These are phyloP conservation scores for Cyclotella choctawhatcheeana DNA, from an alignment of 108 stramenopile genomes.

Conservation along the genomic window DNA sequence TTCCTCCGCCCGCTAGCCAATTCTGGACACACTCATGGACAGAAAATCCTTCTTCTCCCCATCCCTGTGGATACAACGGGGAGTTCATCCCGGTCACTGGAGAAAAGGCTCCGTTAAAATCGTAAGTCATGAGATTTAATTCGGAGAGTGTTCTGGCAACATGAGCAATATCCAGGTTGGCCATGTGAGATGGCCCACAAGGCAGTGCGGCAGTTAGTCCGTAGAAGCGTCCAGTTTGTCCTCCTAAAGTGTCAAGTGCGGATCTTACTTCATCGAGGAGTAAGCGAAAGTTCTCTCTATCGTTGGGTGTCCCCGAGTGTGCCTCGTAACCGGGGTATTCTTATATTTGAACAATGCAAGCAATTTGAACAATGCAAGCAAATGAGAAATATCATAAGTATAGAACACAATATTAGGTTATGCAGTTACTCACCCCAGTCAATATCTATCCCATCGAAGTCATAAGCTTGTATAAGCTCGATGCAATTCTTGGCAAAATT, in stretches of 20 bases:
- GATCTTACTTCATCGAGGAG: constrained; percentile 35
- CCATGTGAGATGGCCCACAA: constrained; percentile 40
- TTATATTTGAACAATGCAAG: too few species aligned
- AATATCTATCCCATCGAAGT: constrained; percentile 44
- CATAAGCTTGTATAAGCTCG: constrained; percentile 35
- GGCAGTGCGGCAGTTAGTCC: constrained; percentile 50
- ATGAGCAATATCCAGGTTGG: constrained; percentile 46
- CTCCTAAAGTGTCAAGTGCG: constrained; percentile 31
- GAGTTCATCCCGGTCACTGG: constrained; percentile 37
- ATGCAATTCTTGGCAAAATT: constrained; percentile 34
- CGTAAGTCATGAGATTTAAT: constrained; percentile 46
- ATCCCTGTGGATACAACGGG: constrained; percentile 45
- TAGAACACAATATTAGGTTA: neutral
- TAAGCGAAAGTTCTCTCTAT: constrained; percentile 27
- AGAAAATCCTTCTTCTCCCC: constrained; percentile 28
- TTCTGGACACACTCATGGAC: constrained; percentile 42
- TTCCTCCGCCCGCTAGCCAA: constrained; percentile 38
- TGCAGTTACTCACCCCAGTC: constrained; percentile 8
- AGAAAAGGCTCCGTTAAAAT: constrained; percentile 40
- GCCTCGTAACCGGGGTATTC: constrained; percentile 16
- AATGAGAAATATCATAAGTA: neutral
- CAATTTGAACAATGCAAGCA: too few species aligned
- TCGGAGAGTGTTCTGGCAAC: constrained; percentile 25
- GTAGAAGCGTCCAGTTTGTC: constrained; percentile 28
- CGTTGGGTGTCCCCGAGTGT: constrained; percentile 39